phyloP scores from a whole-genome alignment of 345 rosid species.

The Acer yangbiense region DNA sequence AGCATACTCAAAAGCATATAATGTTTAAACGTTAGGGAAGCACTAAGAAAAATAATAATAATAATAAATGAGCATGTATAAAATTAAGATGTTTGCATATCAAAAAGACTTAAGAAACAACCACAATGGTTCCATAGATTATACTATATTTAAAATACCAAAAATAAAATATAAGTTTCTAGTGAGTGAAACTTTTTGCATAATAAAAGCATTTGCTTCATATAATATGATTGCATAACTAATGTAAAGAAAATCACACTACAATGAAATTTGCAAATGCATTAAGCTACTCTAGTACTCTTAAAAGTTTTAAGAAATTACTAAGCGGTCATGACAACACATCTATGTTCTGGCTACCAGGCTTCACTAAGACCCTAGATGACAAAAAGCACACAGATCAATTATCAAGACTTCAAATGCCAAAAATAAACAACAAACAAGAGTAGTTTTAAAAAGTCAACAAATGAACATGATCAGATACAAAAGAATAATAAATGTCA shows the following conservation, averaged over 20 bases:
- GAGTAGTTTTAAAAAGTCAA: neutral
- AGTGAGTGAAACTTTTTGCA: neutral
- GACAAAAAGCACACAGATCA: conserved; percentile 42
- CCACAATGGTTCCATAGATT: neutral
- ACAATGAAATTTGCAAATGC: conserved; percentile 21
- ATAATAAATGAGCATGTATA: neutral
- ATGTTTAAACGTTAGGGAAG: neutral
- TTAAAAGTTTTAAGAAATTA: conserved; percentile 53
- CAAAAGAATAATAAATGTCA: conserved; percentile 1
- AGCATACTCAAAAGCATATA: neutral
- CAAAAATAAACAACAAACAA: conserved; percentile 9
- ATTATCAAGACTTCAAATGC: conserved; percentile 35
- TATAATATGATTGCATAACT: conserved; percentile 5
- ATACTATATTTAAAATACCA: neutral
- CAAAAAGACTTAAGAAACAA: neutral
- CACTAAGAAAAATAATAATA: neutral
- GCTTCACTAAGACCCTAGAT: conserved; percentile 64
- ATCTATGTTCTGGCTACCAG: conserved; percentile 47
- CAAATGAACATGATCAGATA: conserved; percentile 22
- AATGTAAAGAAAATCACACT: conserved; percentile 15
- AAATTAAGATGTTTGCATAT: neutral
- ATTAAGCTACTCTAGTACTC: conserved; percentile 22
- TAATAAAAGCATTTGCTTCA: neutral
- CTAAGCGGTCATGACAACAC: conserved; percentile 48
- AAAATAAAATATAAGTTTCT: neutral